Base-by-base conservation (phyloP, 2,329 filamentous ascomycete species). In the Macrophomina tecta region DNA sequence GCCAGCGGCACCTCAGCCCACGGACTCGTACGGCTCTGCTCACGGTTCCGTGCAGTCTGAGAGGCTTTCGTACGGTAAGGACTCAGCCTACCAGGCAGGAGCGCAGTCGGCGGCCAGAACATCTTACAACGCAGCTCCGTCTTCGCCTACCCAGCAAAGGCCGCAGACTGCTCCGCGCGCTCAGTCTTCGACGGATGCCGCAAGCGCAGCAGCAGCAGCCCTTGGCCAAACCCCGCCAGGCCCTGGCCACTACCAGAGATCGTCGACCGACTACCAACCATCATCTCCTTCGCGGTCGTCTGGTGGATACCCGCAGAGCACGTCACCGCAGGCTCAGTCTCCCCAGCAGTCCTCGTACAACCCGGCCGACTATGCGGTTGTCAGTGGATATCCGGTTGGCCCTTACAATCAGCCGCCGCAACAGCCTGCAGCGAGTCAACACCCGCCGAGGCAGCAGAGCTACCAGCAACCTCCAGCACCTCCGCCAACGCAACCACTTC, bases 351-450 rank as follows among this genome's bases (percentile, higher is more conserved):
- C 88, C 48, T 88, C 87, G 71, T 95, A 95, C 76, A 92, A 95
- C 75, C 92, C 92, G 34, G 88, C 87, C 30, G 90, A 90, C 69
- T 95, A 94, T 76, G 90, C 89, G 68, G 78, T 79, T 61, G 80
- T 82, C 40, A 76, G 75, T 60, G 73, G 71, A 42, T 78, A 79
- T 69, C 72, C 67, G 36, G 65, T 69, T 55, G 71, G 72, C 65
- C 72, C 73, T 68, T 70, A 70, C 62, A 73, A 74, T 72, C 80
- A 71, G 66, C 69, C 71, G 28, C 77, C 69, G 72, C 76, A 74
- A 68, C 78, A 70, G 63, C 80, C 58, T 78, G 80, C 66, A 5
- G 38, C 51, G 3, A 45, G 32, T 11, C 63, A 81, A 82, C 58
- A 62, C 3, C 58, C 42, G 45, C 76, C 83, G 82, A 66, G 55